Conservation (phyloP, 345 rosid species). For the Clausena lansium region DNA sequence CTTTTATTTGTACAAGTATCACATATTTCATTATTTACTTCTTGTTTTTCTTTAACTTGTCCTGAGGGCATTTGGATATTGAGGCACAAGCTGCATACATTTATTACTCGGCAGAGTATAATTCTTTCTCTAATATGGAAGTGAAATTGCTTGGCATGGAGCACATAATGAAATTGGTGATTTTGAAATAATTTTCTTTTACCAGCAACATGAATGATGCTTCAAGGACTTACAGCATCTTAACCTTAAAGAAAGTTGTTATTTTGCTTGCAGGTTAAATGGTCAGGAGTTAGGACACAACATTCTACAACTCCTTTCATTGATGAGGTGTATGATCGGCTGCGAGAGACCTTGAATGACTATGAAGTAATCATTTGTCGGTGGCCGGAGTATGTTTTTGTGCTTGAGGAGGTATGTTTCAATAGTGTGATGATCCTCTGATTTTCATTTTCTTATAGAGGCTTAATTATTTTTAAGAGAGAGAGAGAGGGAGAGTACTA, state of each 20-base stretch:
- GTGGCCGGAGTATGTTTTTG: conserved; percentile 95
- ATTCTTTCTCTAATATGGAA: neutral
- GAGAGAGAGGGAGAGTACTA: neutral
- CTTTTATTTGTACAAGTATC: neutral
- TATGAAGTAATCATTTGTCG: conserved; percentile 91
- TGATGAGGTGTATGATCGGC: conserved; percentile 90
- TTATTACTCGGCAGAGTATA: no score
- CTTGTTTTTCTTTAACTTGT: neutral
- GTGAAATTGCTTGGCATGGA: neutral
- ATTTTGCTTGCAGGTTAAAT: conserved; percentile 69
- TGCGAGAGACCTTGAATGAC: conserved; percentile 65
- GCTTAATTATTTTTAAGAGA: neutral
- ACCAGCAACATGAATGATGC: neutral
- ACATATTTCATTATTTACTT: neutral
- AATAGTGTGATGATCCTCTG: neutral
- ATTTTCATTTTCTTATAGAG: neutral
- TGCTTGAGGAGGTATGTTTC: conserved; percentile 77
- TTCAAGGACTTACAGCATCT: conserved; percentile 1
- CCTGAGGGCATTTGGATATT: neutral
- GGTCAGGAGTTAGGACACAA: conserved; percentile 93
- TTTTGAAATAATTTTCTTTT: neutral
- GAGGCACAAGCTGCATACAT: neutral
- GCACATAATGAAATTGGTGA: neutral
- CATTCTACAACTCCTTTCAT: conserved; percentile 94
- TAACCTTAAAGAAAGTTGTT: conserved; percentile 1